Conservation (phyloP, 257 asterid genomes). For the Petrea volubilis region DNA sequence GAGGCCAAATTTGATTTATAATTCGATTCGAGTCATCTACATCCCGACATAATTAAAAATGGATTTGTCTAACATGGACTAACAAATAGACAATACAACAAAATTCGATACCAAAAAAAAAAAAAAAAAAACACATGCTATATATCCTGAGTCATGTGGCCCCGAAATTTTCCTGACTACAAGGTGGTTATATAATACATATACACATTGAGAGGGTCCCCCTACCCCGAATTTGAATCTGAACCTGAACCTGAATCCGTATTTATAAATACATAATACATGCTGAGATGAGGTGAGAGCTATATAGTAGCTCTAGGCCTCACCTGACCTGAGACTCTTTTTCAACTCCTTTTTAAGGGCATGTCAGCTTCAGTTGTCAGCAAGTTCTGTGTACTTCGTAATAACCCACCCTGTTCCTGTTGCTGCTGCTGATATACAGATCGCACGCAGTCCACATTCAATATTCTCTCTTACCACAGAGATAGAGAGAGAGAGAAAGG, state of each 20-base stretch:
- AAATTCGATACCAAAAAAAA: too few species aligned
- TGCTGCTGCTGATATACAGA: background rate
- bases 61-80: too few species aligned
- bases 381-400: constrained; percentile 22
- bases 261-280: background rate
- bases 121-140: too few species aligned
- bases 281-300: background rate
- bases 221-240: background rate
- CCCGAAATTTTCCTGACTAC: background rate
- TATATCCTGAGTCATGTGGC: too few species aligned
- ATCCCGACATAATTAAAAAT: too few species aligned
- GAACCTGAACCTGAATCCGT: background rate
- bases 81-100: too few species aligned
- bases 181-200: background rate
- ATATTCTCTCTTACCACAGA: constrained; percentile 13
- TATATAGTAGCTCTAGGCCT: background rate
- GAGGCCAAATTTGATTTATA: too few species aligned
- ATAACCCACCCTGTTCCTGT: background rate
- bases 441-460: constrained; percentile 22
- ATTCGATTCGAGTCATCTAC: too few species aligned
- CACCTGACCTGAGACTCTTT: constrained; percentile 4
- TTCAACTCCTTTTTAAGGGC: background rate
- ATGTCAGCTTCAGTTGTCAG: constrained; percentile 16
- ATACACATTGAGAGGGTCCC: too few species aligned
- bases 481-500: background rate